These are phyloP conservation scores for Fusarium graminum DNA, from an alignment of 2,329 filamentous ascomycete species.

Conservation along the genomic window DNA sequence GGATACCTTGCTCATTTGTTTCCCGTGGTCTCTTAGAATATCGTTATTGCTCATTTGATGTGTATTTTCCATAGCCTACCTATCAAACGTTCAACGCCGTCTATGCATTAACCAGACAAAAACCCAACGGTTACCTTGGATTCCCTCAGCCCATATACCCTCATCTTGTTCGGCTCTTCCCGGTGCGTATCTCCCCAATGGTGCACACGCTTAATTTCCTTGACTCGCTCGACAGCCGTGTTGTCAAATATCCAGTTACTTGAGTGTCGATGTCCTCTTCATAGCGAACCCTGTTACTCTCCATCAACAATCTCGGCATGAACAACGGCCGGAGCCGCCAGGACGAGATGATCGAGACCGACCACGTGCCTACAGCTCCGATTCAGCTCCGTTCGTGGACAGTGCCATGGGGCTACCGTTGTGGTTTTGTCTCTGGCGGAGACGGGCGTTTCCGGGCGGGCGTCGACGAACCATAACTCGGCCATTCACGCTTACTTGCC, in stretches of 20 bases:
- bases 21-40: background rate
- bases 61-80: conserved; percentile 48
- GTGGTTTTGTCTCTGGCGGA: conserved; percentile 61
- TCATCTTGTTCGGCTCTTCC: conserved; percentile 18
- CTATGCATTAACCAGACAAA: conserved; percentile 51
- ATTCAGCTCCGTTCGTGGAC: conserved; percentile 69
- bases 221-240: conserved; percentile 7
- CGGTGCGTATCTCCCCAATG: conserved; percentile 20
- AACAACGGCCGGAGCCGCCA: background rate
- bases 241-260: conserved; percentile 23
- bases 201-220: conserved; percentile 24
- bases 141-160: conserved; percentile 4
- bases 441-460: conserved; percentile 57
- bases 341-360: conserved; percentile 2
- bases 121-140: conserved; percentile 37
- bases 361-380: conserved; percentile 60
- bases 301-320: background rate
- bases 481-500: conserved; percentile 57
- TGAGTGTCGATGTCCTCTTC: background rate
- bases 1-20: background rate
- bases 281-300: background rate
- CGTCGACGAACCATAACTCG: conserved; percentile 59
- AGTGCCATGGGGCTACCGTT: conserved; percentile 70
- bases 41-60: conserved; percentile 29
- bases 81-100: conserved; percentile 53